Evolutionary conservation across 2,329 filamentous ascomycete species (phyloP), one percentile per base, ranked within the genome.

Genomic region (Phaeosphaeriaceae sp.): DNA sequence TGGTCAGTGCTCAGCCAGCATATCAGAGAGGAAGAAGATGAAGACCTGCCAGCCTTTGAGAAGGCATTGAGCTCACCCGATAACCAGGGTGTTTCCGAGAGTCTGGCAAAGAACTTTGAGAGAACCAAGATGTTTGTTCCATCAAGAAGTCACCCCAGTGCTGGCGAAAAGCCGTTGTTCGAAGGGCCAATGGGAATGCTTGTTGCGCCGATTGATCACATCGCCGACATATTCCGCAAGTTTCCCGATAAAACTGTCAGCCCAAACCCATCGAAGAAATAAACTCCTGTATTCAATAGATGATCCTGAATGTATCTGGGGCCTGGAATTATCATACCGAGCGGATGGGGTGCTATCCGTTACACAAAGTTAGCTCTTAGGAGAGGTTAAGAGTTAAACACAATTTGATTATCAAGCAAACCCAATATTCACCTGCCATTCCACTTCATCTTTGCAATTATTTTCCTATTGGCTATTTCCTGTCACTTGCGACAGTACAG

Each of bases 111-210:
- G 32, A 62, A 46, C 17, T 73, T 74, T 45, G 58, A 45, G 12
- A 46, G 64, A 18, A 70, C 67, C 13, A 74, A 71, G 52, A 53
- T 47, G 17, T 69, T 72, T 36, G 56, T 68, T 9, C 70, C 66
- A 3, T 66, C 63, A 1, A 50, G 67, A 17, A 62, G 54, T 30
- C 70, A 73, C 49, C 68, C 70, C 3, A 58, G 45, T 18, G 70
- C 63, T 2, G 79, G 79, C 0, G 76, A 82, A 51, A 76, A 77
- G 29, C 81, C 81, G 2, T 80, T 79, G 0, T 85, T 83, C 50
- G 82, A 86, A 73, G 82, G 79, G 0, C 80, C 76, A 0, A 77
- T 76, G 48, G 82, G 80, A 0, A 56, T 87, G 17, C 52, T 87
- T 65, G 70, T 79, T 0, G 81, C 83, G 12, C 83, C 83, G 0